Percentiles rank a stretch among this genome's conserved stretches.
Evolutionary conservation across 371 early-diverging fungal genomes (phyloP).

Genomic region (Saksenaea vasiformis): DNA sequence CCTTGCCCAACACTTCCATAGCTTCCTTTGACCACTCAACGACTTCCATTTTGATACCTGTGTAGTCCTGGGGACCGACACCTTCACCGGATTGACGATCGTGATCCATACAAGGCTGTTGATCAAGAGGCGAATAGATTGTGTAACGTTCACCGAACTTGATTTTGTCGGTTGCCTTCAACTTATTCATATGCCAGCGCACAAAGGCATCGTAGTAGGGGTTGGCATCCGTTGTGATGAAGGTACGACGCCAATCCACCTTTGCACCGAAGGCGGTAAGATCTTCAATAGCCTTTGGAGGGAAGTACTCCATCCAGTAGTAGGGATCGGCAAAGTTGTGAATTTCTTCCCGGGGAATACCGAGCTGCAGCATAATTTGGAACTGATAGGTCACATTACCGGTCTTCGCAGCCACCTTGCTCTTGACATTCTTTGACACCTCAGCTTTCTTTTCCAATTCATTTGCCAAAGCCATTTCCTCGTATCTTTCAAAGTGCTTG

Average conservation of each 20-base stretch:
- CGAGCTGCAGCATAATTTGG: slow-evolving; percentile 95
- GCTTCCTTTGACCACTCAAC: slow-evolving; percentile 66
- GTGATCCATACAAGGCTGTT: slow-evolving; percentile 99
- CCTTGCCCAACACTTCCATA: slow-evolving; percentile 47
- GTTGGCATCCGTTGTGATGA: slow-evolving; percentile 99
- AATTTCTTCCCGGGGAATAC: slow-evolving; percentile 89
- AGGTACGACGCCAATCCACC: slow-evolving; percentile 98
- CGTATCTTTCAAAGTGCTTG: slow-evolving; percentile 68
- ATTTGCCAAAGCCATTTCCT: slow-evolving; percentile 51
- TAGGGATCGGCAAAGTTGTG: slow-evolving; percentile 94
- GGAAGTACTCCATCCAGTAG: slow-evolving; percentile 98
- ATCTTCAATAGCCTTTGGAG: slow-evolving; percentile 86
- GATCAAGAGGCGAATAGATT: slow-evolving; percentile 96
- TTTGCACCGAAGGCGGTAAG: slow-evolving; percentile 87
- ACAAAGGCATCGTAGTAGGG: slow-evolving; percentile 99
- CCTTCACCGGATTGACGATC: slow-evolving; percentile 99
- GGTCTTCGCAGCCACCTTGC: slow-evolving; percentile 90
- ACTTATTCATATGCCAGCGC: slow-evolving; percentile 98
- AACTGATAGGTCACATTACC: slow-evolving; percentile 90
- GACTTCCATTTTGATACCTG: slow-evolving; percentile 90
- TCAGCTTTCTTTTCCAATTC: slow-evolving; percentile 45
- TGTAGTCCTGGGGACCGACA: slow-evolving; percentile 96
- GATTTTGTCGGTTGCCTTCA: slow-evolving; percentile 82
- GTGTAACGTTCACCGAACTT: slow-evolving; percentile 99
- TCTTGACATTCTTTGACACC: slow-evolving; percentile 72